Base-by-base conservation (phyloP, 495 filamentous ascomycete species). In the Mytilinidion resinicola region DNA sequence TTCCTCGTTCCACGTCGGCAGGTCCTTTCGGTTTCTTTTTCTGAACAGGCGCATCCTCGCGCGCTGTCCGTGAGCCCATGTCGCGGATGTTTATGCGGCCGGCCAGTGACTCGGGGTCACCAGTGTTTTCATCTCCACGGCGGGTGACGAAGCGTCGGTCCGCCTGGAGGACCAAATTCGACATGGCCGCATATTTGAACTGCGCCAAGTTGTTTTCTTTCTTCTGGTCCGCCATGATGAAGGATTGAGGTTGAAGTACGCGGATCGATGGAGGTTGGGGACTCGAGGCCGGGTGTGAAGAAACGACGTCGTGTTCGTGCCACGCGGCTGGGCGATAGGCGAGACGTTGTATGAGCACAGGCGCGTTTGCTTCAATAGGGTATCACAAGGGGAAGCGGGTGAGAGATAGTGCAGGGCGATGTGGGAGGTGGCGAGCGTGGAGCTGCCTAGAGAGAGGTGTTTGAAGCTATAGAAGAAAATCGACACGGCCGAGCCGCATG, bases 121-220 rank as follows among this genome's bases (percentile, higher is more conserved):
- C 93, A 37, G 95, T 96, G 57, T 88, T 85, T 74, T 99, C 93
- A 76, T 99, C 93, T 63, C 85, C 89, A 62, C 88, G 83, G 66
- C 91, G 85, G 55, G 89, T 91, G 65, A 92, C 85, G 72, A 99
- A 97, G 70, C 95, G 86, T 74, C 89, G 86, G 78, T 99, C 93
- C 77, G 90, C 91, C 86, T 96, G 92, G 82, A 96, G 89, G 72
- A 99, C 93, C 90, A 99, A 85, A 84, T 99, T 99, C 78, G 93
- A 97, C 93, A 99, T 99, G 72, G 90, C 91, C 85, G 90, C 89
- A 81, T 99, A 99, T 75, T 99, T 99, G 80, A 96, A 99, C 76
- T 96, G 91, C 67, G 88, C 92, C 53, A 95, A 86, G 84, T 92
- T 87, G 77, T 72, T 72, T 44, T 69, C 67, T 59, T 91, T 81